phyloP scores from a whole-genome alignment of 2,329 filamentous ascomycete species.

The Alternaria gaisen region DNA sequence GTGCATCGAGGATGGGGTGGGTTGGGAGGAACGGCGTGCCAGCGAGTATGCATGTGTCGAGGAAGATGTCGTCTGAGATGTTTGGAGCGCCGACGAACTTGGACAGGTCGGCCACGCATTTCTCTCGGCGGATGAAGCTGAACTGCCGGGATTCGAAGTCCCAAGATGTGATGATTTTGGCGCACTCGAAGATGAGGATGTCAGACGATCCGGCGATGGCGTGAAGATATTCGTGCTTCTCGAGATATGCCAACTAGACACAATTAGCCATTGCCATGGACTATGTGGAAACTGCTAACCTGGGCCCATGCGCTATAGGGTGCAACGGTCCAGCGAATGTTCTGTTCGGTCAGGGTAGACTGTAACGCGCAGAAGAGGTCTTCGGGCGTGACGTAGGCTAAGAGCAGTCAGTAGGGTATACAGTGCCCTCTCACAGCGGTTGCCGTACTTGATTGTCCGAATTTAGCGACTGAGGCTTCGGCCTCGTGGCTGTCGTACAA shows the following conservation, averaged over 20 bases:
- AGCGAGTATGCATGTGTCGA: conserved; percentile 83
- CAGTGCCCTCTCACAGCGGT: neutral
- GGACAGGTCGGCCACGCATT: conserved; percentile 72
- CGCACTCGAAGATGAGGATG: conserved; percentile 83
- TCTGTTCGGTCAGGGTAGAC: conserved; percentile 72
- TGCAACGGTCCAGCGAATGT: conserved; percentile 79
- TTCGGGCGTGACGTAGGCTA: conserved; percentile 71
- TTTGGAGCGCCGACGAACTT: conserved; percentile 48
- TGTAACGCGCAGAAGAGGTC: conserved; percentile 81
- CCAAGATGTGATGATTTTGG: conserved; percentile 73
- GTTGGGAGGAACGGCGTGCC: conserved; percentile 82
- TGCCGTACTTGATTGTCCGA: conserved; percentile 77
- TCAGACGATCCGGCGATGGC: conserved; percentile 86
- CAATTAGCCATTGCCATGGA: neutral
- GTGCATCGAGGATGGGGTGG: conserved; percentile 77
- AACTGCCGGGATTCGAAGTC: conserved; percentile 76
- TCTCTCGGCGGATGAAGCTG: conserved; percentile 69
- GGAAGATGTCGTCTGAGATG: conserved; percentile 76
- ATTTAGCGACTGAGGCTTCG: conserved; percentile 82
- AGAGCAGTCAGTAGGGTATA: conserved; percentile 20
- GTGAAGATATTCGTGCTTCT: conserved; percentile 68
- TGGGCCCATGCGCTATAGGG: conserved; percentile 89
- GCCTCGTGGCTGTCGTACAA: conserved; percentile 84
- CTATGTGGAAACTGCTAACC: conserved; percentile 58
- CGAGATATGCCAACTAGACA: conserved; percentile 77